Evolutionary conservation across 2,329 filamentous ascomycete genomes (phyloP), one percentile per base, ranked within the genome.

Genomic region (Clonostachys solani): DNA sequence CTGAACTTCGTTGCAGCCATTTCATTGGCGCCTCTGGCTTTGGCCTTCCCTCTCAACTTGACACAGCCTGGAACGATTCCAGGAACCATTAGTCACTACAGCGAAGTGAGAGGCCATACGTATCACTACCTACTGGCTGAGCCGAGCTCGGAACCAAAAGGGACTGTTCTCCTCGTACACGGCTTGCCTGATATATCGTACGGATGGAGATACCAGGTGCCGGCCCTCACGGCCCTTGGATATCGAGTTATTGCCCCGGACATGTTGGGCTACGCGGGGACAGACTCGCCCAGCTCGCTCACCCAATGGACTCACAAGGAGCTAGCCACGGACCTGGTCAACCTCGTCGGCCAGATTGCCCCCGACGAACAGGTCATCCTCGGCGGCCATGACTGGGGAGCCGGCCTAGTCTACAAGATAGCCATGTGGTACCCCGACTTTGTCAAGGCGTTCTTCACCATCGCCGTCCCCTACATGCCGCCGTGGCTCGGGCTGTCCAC

Each of bases 351-450:
- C 46, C 74, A 82, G 48, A 63, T 62, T 19, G 53, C 59, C 44
- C 42, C 69, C 64, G 18, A 67, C 65, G 40, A 53, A 44, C 60
- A 58, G 33, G 83, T 92, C 57, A 83, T 94, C 43, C 73, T 95
- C 6, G 87, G 88, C 40, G 89, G 88, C 8, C 89, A 95, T 67
- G 89, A 94, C 66, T 92, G 89, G 86, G 89, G 89, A 60, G 88
- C 85, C 54, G 73, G 75, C 4, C 72, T 89, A 9, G 82, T 84
- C 44, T 91, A 86, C 71, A 80, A 87, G 44, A 70, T 86, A 44
- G 81, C 84, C 6, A 76, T 84, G 47, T 86, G 80, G 73, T 74
- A 89, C 58, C 87, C 87, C 0, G 67, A 81, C 15, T 70, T 91
- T 12, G 71, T 92, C 44, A 73, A 74, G 5, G 83, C 84, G 54